phyloP scores from a whole-genome alignment of 2,329 filamentous ascomycete species.

The Pestalotiopsis sp. region DNA sequence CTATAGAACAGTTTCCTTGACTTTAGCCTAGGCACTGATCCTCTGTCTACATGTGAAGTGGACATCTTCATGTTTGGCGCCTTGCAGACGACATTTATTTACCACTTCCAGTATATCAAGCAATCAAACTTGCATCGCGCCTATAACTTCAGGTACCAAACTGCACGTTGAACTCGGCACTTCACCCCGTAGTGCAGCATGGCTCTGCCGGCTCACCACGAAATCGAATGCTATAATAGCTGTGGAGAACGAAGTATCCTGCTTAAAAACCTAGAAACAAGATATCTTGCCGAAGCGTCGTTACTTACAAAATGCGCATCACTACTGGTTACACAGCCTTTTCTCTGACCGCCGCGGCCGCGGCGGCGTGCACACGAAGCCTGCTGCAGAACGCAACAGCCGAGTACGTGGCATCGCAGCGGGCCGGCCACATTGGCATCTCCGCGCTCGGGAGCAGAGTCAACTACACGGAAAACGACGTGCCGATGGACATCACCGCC shows the following conservation, averaged over 20 bases:
- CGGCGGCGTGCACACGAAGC: background rate
- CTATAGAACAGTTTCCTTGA: background rate
- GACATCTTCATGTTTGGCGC: background rate
- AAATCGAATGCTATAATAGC: too few relatives aligned
- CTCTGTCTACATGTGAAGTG: background rate
- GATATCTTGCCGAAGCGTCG: too few relatives aligned
- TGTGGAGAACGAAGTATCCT: too few relatives aligned
- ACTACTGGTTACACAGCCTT: background rate
- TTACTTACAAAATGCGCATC: background rate
- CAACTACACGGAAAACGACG: conserved; percentile 37
- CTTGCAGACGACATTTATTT: background rate
- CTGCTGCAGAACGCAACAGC: background rate
- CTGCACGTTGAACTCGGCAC: background rate
- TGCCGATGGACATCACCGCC: conserved; percentile 28
- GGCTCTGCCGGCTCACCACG: too few relatives aligned
- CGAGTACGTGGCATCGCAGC: conserved; percentile 25
- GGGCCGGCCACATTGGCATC: background rate
- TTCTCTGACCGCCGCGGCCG: background rate
- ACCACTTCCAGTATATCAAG: background rate
- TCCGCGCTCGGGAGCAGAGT: background rate
- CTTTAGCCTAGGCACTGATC: background rate
- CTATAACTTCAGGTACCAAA: background rate
- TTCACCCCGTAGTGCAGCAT: background rate
- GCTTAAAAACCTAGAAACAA: too few relatives aligned
- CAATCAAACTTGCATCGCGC: background rate